phyloP scores from a whole-genome alignment of 495 filamentous ascomycete genomes.

The Podospora sp. region DNA sequence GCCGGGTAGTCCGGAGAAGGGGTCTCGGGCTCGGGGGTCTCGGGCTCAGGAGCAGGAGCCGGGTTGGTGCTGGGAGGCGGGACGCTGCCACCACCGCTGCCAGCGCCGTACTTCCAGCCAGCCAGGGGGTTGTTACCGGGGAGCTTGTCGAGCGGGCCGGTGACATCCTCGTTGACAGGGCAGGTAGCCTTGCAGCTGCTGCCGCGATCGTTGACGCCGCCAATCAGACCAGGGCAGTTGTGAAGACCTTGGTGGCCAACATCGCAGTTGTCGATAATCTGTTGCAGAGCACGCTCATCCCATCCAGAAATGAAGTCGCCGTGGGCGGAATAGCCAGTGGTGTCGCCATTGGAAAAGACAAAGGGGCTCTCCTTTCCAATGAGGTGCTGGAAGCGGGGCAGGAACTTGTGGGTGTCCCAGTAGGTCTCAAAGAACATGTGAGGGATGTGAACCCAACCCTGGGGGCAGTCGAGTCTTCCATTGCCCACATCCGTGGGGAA shows the following conservation, averaged over 20 bases:
- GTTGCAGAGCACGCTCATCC: constrained; percentile 62
- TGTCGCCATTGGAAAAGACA: constrained; percentile 64
- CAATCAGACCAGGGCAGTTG: constrained; percentile 55
- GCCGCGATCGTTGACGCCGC: constrained; percentile 42
- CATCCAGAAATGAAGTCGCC: constrained; percentile 76
- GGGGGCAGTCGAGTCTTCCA: constrained; percentile 63
- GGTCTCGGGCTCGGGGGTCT: background rate
- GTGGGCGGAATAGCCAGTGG: constrained; percentile 62
- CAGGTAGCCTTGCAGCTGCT: constrained; percentile 52
- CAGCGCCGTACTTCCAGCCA: constrained; percentile 42
- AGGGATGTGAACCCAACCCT: constrained; percentile 56
- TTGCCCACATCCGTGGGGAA: constrained; percentile 51
- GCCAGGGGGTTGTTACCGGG: constrained; percentile 61
- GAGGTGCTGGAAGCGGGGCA: constrained; percentile 55
- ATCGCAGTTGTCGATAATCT: constrained; percentile 63
- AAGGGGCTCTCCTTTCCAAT: constrained; percentile 62
- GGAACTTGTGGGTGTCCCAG: constrained; percentile 61
- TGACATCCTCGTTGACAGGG: constrained; percentile 39
- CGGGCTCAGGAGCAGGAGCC: constrained; percentile 23
- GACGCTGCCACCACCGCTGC: constrained; percentile 33
- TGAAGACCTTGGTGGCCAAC: constrained; percentile 54
- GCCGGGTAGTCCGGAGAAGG: constrained; percentile 8
- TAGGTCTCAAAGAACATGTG: constrained; percentile 72
- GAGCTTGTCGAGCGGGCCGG: constrained; percentile 45
- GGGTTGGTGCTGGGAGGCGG: background rate